Evolutionary conservation across 352 stramenopile genomes (phyloP).

Genomic region (Globisporangium camurandrum): DNA sequence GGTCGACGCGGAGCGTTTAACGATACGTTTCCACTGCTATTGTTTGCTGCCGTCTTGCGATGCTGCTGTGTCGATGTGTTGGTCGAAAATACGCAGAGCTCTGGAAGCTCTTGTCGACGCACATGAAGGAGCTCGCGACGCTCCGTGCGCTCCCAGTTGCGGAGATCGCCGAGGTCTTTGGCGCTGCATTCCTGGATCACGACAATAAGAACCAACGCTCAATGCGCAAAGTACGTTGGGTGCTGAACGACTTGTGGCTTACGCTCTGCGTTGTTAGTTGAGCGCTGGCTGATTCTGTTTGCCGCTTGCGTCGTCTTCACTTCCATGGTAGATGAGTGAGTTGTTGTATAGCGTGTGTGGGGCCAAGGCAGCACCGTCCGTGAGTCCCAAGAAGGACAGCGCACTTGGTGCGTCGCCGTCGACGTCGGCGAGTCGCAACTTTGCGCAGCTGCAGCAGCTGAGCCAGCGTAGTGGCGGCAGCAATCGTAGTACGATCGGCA

Average conservation of each 20-base stretch:
- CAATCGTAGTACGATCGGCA: background rate
- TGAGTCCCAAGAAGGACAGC: slow-evolving; percentile 17
- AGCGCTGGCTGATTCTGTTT: background rate
- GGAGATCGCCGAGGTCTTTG: slow-evolving; percentile 39
- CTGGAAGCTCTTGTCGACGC: slow-evolving; percentile 51
- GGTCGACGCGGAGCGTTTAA: too few species aligned
- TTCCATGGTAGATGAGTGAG: slow-evolving; percentile 60
- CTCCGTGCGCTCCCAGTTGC: slow-evolving; percentile 28
- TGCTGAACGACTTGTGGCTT: background rate
- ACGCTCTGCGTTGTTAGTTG: background rate
- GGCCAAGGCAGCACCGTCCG: slow-evolving; percentile 10
- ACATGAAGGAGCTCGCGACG: slow-evolving; percentile 50
- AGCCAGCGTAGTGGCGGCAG: slow-evolving; percentile 12
- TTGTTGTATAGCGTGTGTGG: slow-evolving; percentile 43
- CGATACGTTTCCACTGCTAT: background rate
- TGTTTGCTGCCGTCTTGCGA: slow-evolving; percentile 4
- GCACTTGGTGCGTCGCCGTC: too few species aligned
- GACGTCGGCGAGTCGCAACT: slow-evolving; percentile 5
- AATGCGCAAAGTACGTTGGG: slow-evolving; percentile 44
- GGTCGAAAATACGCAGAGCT: slow-evolving; percentile 29
- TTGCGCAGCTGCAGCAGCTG: slow-evolving; percentile 2
- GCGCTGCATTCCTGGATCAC: slow-evolving; percentile 43
- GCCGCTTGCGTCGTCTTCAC: too few species aligned
- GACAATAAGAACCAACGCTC: slow-evolving; percentile 51
- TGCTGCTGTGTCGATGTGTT: background rate